Percentiles rank a stretch among this genome's conserved stretches.
These are phyloP conservation scores for Xylaria sp. DNA, from an alignment of 2,329 filamentous ascomycete genomes.

Conservation along the genomic window DNA sequence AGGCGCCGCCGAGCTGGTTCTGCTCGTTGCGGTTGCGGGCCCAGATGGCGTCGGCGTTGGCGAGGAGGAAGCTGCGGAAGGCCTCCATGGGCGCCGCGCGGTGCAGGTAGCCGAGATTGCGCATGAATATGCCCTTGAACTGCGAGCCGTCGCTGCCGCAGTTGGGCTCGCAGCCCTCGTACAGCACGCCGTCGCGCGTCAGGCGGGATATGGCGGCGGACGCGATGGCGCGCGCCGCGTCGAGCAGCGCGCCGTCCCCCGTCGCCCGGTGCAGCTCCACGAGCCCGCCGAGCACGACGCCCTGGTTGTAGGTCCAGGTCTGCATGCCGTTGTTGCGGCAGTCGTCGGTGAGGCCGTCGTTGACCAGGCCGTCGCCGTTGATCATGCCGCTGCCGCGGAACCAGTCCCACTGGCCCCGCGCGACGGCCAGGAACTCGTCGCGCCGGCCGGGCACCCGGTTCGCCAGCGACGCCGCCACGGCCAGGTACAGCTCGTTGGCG, in stretches of 20 bases:
- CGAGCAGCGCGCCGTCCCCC: constrained; percentile 44
- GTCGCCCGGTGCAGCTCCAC: constrained; percentile 53
- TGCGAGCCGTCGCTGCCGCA: constrained; percentile 57
- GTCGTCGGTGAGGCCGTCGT: constrained; percentile 52
- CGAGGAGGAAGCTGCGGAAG: constrained; percentile 44
- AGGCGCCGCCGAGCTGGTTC: constrained; percentile 35
- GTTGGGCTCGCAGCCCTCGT: constrained; percentile 56
- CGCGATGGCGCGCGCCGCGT: constrained; percentile 51
- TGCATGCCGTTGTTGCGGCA: constrained; percentile 52
- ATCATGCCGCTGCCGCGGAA: constrained; percentile 54
- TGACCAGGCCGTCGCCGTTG: constrained; percentile 52
- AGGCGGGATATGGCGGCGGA: constrained; percentile 51
- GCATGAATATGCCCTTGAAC: constrained; percentile 73
- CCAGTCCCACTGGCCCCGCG: constrained; percentile 54
- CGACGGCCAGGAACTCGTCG: constrained; percentile 49
- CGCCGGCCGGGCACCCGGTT: constrained; percentile 46
- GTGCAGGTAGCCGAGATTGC: constrained; percentile 63
- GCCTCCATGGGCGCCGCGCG: constrained; percentile 46
- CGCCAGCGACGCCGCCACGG: constrained; percentile 55
- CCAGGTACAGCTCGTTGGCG: constrained; percentile 60
- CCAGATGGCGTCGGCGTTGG: constrained; percentile 41
- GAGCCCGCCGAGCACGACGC: constrained; percentile 55
- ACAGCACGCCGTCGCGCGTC: constrained; percentile 50
- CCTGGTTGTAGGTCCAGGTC: constrained; percentile 60
- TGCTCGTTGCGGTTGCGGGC: constrained; percentile 39